A percentile compares a stretch with the other conserved stretches of the same genome.
phyloP scores from a whole-genome alignment of 164 flowering plant genomes.

The Magnolia sinica region DNA sequence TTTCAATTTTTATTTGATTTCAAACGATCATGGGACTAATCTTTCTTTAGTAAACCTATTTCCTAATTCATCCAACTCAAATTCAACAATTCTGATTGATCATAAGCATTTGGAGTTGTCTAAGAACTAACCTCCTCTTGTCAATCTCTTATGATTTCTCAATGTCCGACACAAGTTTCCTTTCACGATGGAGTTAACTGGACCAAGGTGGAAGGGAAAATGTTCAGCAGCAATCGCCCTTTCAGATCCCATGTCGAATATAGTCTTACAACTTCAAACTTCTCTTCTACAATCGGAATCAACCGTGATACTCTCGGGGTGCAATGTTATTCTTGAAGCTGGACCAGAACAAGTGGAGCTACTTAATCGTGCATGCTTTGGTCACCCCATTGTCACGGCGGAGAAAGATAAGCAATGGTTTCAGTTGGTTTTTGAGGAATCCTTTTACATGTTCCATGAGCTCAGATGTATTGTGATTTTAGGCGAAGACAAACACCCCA shows the following conservation, averaged over 20 bases:
- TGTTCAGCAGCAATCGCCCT: constrained; percentile 47
- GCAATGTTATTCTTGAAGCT: constrained; percentile 47
- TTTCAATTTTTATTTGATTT: too few relatives aligned
- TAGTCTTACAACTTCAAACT: constrained; percentile 41
- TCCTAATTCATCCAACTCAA: too few relatives aligned
- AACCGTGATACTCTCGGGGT: constrained; percentile 47
- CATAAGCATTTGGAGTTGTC: too few relatives aligned
- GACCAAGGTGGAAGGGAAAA: constrained; percentile 79
- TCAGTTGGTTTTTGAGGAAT: constrained; percentile 63
- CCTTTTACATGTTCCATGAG: constrained; percentile 43
- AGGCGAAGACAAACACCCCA: constrained; percentile 17
- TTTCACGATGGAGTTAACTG: constrained; percentile 17
- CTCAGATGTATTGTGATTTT: constrained; percentile 46
- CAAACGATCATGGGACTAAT: too few relatives aligned
- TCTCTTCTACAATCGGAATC: constrained; percentile 41
- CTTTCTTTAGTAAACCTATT: too few relatives aligned
- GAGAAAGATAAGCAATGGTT: constrained; percentile 60
- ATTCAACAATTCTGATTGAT: too few relatives aligned
- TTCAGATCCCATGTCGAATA: constrained; percentile 64
- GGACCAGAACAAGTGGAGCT: constrained; percentile 38
- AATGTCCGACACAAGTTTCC: too few relatives aligned
- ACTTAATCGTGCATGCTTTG: constrained; percentile 55
- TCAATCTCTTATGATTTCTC: too few relatives aligned
- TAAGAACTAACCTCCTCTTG: too few relatives aligned
- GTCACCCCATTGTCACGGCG: constrained; percentile 38